A percentile compares a stretch with the other conserved stretches of the same genome.
These are phyloP conservation scores for Punctularia strigosozonata DNA, from an alignment of 768 basidiomycete genomes.

Conservation along the genomic window DNA sequence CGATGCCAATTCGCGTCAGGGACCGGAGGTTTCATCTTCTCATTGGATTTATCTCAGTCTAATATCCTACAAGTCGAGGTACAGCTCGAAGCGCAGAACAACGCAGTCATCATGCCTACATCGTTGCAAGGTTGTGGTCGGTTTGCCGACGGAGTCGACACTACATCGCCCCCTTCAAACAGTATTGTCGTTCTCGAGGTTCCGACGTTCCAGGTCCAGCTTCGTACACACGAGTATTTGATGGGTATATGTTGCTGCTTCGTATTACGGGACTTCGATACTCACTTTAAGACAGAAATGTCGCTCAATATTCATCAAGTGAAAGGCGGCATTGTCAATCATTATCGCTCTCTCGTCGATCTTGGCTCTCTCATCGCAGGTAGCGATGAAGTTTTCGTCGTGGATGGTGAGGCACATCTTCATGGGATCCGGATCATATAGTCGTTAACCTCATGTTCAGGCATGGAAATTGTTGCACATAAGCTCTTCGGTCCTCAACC, in stretches of 20 bases:
- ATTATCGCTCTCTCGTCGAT: conserved; percentile 34
- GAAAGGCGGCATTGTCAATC: conserved; percentile 33
- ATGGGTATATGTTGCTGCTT: conserved; percentile 56
- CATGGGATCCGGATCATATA: background rate
- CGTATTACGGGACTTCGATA: conserved; percentile 2
- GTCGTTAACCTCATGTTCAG: conserved; percentile 22
- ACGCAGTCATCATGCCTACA: conserved; percentile 51
- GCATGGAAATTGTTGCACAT: conserved; percentile 70
- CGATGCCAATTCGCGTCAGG: background rate
- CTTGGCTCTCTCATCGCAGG: conserved; percentile 11
- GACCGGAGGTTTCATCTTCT: background rate
- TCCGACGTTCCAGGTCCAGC: conserved; percentile 62
- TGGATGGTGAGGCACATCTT: conserved; percentile 30
- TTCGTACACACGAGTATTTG: conserved; percentile 76
- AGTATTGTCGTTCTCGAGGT: conserved; percentile 43
- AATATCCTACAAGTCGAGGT: conserved; percentile 77
- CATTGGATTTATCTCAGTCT: conserved; percentile 31
- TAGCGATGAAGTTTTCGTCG: conserved; percentile 27
- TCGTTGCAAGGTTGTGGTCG: conserved; percentile 49
- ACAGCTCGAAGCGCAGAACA: conserved; percentile 36
- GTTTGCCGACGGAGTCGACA: conserved; percentile 18
- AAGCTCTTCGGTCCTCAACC: conserved; percentile 87
- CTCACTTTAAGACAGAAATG: conserved; percentile 41
- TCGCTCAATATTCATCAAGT: conserved; percentile 61
- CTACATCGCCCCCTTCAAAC: too few species aligned